A percentile compares a stretch with the other conserved stretches of the same genome.
Conservation (phyloP, 768 basidiomycete species). For the Xerocomus brunneocitrinus region DNA sequence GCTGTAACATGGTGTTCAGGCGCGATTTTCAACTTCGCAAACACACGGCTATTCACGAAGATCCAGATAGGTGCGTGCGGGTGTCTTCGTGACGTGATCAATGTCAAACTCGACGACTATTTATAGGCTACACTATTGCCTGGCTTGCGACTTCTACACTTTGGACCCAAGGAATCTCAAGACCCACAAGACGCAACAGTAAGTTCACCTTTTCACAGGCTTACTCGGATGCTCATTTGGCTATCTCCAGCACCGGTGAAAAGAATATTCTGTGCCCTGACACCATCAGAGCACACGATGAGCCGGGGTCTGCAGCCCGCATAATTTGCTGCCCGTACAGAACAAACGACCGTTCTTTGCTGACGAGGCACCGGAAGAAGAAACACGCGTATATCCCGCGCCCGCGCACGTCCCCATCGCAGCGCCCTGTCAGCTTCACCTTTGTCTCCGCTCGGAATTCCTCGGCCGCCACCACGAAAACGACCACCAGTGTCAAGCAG, state of each 20-base stretch:
- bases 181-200: conserved; percentile 11
- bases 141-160: conserved; percentile 8
- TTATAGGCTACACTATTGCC: conserved; percentile 6
- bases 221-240: neutral
- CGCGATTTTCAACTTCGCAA: neutral
- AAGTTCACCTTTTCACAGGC: neutral
- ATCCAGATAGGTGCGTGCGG: neutral
- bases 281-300: neutral
- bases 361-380: conserved; percentile 13
- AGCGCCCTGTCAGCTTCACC: neutral
- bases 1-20: neutral
- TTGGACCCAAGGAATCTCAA: conserved; percentile 1
- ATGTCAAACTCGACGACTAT: neutral
- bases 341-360: conserved; percentile 13
- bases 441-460: too few species aligned
- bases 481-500: too few species aligned
- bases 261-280: neutral
- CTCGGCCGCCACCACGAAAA: too few species aligned
- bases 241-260: conserved; percentile 10
- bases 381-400: conserved; percentile 12
- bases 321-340: neutral
- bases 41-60: neutral
- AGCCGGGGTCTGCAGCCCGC: too few species aligned
- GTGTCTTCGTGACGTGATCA: neutral
- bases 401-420: neutral